These are phyloP conservation scores for Haplographium delicatum DNA, from an alignment of 495 filamentous ascomycete species.

Conservation along the genomic window DNA sequence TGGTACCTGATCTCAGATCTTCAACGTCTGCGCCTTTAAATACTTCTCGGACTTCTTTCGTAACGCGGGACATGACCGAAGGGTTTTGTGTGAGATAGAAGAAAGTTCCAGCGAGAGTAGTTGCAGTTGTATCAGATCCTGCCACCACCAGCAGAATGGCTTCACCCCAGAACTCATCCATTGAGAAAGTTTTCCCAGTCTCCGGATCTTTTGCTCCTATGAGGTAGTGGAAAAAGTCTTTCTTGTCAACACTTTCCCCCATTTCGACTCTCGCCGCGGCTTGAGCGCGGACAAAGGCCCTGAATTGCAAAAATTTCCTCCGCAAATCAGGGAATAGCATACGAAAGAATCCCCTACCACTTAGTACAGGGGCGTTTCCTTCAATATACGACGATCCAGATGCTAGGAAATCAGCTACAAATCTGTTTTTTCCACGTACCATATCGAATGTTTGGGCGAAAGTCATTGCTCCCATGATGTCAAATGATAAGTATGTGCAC, in stretches of 20 bases:
- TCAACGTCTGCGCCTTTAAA: slow-evolving; percentile 13
- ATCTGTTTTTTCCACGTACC: background rate
- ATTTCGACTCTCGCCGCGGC: slow-evolving; percentile 9
- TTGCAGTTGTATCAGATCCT: slow-evolving; percentile 56
- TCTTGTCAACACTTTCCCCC: slow-evolving; percentile 5
- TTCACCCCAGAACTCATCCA: slow-evolving; percentile 15
- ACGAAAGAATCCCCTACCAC: background rate
- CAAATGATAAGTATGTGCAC: too few species aligned
- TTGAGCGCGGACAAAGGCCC: slow-evolving; percentile 13
- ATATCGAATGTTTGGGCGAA: background rate
- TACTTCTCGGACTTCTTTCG: slow-evolving; percentile 53
- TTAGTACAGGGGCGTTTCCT: background rate
- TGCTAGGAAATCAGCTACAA: background rate
- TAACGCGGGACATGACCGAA: slow-evolving; percentile 45
- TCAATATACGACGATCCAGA: background rate
- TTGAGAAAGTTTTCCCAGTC: slow-evolving; percentile 30
- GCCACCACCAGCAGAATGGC: slow-evolving; percentile 23
- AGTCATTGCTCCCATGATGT: too few species aligned
- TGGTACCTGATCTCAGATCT: slow-evolving; percentile 44
- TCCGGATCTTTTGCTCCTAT: slow-evolving; percentile 53
- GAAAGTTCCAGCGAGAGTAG: slow-evolving; percentile 37
- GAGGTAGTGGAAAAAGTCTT: slow-evolving; percentile 50
- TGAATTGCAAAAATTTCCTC: background rate
- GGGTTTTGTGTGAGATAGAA: slow-evolving; percentile 58
- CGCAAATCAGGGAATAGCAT: background rate